phyloP scores from a whole-genome alignment of 2,329 filamentous ascomycete genomes.

The Calonectria hawksworthii region DNA sequence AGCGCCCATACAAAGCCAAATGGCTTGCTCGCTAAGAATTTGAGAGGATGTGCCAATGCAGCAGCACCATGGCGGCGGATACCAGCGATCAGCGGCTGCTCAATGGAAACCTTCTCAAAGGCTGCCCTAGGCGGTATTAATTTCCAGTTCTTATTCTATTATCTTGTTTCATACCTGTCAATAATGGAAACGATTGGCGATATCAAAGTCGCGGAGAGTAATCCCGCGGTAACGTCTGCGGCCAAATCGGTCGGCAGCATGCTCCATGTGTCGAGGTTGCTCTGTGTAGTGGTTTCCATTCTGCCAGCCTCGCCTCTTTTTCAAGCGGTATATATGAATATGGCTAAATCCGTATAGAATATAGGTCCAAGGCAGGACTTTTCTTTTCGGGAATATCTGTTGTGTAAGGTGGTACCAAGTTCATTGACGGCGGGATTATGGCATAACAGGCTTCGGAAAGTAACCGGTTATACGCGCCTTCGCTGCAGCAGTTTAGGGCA shows the following conservation, averaged over 20 bases:
- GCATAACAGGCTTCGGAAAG: too few relatives aligned
- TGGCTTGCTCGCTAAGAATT: constrained; percentile 41
- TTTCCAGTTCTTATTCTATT: neutral
- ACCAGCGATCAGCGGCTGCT: constrained; percentile 30
- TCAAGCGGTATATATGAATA: too few relatives aligned
- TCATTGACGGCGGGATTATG: too few relatives aligned
- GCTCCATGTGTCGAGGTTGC: neutral
- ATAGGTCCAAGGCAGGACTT: too few relatives aligned
- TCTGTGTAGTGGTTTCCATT: neutral
- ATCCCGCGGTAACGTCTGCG: constrained; percentile 43
- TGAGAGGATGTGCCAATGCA: constrained; percentile 38
- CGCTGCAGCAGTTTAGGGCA: too few relatives aligned
- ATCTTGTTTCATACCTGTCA: constrained; percentile 36
- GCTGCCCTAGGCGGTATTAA: constrained; percentile 26
- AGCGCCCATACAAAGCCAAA: constrained; percentile 47
- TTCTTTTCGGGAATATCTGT: too few relatives aligned
- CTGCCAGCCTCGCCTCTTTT: too few relatives aligned
- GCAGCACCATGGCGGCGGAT: constrained; percentile 28
- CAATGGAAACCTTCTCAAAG: constrained; percentile 41
- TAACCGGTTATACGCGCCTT: too few relatives aligned
- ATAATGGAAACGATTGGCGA: constrained; percentile 46
- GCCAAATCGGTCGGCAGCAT: constrained; percentile 10
- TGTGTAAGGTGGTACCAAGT: too few relatives aligned
- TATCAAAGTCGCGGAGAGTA: constrained; percentile 45
- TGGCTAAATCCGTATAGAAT: too few relatives aligned